Conservation (phyloP, 805 yeast species). For the Metschnikowia borealis region DNA sequence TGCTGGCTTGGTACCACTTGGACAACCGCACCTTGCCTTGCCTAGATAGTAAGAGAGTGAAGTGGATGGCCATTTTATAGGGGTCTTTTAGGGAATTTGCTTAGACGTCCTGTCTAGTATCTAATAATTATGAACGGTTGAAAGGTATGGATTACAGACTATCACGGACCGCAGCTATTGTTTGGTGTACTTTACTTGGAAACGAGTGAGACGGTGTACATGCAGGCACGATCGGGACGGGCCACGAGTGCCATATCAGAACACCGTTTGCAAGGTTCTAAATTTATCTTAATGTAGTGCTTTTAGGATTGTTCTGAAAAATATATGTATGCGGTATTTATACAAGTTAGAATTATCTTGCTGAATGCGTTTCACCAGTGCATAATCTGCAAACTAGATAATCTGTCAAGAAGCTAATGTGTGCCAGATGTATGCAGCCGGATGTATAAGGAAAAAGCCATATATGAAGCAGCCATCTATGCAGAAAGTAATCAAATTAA, state of each 20-base stretch:
- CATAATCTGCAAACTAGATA: neutral
- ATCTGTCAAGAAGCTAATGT: neutral
- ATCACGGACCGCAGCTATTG: neutral
- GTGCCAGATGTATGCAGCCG: no score
- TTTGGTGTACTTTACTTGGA: neutral
- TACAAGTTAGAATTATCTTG: no score
- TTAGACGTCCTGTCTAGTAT: neutral
- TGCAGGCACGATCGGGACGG: neutral
- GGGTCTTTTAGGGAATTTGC: neutral
- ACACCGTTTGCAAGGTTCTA: neutral
- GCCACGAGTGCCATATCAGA: neutral
- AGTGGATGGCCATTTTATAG: constrained; percentile 65
- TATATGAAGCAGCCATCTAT: no score
- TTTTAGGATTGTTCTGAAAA: no score
- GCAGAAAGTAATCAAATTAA: neutral
- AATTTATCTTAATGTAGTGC: neutral
- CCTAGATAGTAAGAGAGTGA: constrained; percentile 76
- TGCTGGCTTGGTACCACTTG: constrained; percentile 85
- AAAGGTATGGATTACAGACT: neutral
- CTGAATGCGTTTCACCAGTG: neutral
- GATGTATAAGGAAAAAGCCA: no score
- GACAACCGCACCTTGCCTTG: constrained; percentile 93
- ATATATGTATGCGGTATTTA: no score
- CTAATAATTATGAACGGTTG: neutral
- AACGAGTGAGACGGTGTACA: neutral